Base-by-base conservation (phyloP, 78 protist species). In the Dictyostelium intermedium region DNA sequence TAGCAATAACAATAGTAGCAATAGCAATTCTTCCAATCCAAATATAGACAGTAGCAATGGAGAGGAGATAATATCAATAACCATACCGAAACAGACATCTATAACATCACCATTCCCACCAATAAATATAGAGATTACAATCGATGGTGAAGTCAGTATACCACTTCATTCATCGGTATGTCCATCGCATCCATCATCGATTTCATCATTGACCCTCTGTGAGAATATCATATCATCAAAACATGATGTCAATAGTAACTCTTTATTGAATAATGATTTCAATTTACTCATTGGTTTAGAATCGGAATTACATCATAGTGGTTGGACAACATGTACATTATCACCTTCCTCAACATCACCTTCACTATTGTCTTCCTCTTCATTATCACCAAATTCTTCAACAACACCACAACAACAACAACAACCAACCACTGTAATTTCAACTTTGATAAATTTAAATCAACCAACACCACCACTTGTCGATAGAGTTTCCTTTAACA, bases 161-260 rank as follows among this genome's bases (percentile, higher is more conserved):
- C 76, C 60, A 13, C 69, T 89, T 32, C 27, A 70, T 3, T 43
- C 63, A 34, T 27, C 74, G 3, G 74, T 37, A 11, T 89, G 77
- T 47, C 80, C 74, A 7, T 70, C 94, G 23, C 85, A 89, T 69
- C 94, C 94, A 30, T n/a, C 85, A 25, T 89, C 93, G 2, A 20
- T 89, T 18, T 13, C 45, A 16, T 30, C 84, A 53, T 14, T 69
- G 1, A 74, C 32, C 8, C 60, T 82, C 13, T 41, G 82, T 32
- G 94, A 89, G 39, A 83, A 89, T 70, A 69, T 30, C 34, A 80
- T 27, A 14, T 9, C 34, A 8, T 66, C 56, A 34, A 41, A 27
- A 32, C 61, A 45, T 35, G 37, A 89, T 34, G 66, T 80, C 63
- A 87, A 41, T 27, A 77, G 56, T 10, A 56, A 82, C 5, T 16